Conservation (phyloP, 2,329 filamentous ascomycete genomes). For the Aspergillus ruber region DNA sequence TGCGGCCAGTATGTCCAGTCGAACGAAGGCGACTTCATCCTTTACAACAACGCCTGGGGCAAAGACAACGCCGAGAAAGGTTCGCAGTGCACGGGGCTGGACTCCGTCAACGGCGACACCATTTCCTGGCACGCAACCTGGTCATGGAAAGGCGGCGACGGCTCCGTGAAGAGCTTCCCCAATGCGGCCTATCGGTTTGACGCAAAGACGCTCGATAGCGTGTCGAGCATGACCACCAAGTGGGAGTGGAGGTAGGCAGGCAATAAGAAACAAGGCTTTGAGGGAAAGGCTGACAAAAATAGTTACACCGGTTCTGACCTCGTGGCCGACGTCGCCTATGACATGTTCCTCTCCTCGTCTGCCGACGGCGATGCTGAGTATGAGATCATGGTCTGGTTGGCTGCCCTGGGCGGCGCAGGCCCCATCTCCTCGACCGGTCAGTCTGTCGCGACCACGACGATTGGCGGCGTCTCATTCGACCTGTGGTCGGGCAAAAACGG, state of each 20-base stretch:
- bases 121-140: conserved; percentile 42
- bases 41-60: conserved; percentile 53
- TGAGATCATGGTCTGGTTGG: conserved; percentile 63
- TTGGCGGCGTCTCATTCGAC: conserved; percentile 51
- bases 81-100: conserved; percentile 40
- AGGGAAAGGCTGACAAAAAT: conserved; percentile 3
- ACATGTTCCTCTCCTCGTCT: conserved; percentile 52
- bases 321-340: conserved; percentile 56
- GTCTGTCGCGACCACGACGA: conserved; percentile 48
- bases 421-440: conserved; percentile 48
- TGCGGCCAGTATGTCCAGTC: conserved; percentile 38
- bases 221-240: conserved; percentile 39
- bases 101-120: conserved; percentile 26
- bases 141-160: conserved; percentile 37
- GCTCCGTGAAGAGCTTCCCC: conserved; percentile 43
- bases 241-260: conserved; percentile 39
- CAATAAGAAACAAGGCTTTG: neutral
- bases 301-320: conserved; percentile 46
- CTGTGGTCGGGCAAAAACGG: conserved; percentile 58
- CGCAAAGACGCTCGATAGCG: conserved; percentile 23
- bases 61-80: conserved; percentile 28
- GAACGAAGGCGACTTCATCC: conserved; percentile 38
- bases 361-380: conserved; percentile 46
- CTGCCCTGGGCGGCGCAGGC: conserved; percentile 51
- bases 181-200: conserved; percentile 38